These are phyloP conservation scores for Zygoascus sp. DNA, from an alignment of 1,139 yeast species.

Conservation along the genomic window DNA sequence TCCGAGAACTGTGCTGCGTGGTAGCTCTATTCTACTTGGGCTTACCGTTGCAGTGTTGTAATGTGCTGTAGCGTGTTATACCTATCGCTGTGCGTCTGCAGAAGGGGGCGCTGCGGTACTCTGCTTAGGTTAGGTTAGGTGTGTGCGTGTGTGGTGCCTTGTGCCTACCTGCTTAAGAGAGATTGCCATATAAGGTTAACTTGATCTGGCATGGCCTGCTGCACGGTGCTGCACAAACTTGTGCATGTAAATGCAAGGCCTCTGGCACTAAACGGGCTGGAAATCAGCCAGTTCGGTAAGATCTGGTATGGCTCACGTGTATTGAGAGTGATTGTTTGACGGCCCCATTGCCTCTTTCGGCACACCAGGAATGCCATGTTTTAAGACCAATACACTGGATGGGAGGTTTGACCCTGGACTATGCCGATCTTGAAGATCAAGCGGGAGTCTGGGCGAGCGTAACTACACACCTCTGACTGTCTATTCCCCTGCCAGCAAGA, in stretches of 20 bases:
- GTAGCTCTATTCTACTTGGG: too few relatives aligned
- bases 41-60: too few relatives aligned
- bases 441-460: too few relatives aligned
- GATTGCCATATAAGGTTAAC: neutral
- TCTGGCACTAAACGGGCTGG: neutral
- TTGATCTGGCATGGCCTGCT: neutral
- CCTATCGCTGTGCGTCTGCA: too few relatives aligned
- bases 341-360: neutral
- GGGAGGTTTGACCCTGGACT: neutral
- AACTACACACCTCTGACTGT: too few relatives aligned
- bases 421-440: neutral
- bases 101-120: too few relatives aligned
- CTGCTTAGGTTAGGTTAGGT: too few relatives aligned
- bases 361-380: neutral
- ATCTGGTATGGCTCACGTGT: neutral
- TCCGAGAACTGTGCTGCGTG: too few relatives aligned
- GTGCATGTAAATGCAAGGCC: neutral
- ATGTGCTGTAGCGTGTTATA: too few relatives aligned
- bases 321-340: neutral
- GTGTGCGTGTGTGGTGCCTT: neutral
- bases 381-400: neutral
- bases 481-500: too few relatives aligned
- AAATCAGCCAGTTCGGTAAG: neutral
- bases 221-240: neutral
- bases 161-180: neutral